A percentile compares a stretch with the other conserved stretches of the same genome.
These are phyloP conservation scores for Hygrophoropsis aurantiaca DNA, from an alignment of 768 basidiomycete genomes.

Conservation along the genomic window DNA sequence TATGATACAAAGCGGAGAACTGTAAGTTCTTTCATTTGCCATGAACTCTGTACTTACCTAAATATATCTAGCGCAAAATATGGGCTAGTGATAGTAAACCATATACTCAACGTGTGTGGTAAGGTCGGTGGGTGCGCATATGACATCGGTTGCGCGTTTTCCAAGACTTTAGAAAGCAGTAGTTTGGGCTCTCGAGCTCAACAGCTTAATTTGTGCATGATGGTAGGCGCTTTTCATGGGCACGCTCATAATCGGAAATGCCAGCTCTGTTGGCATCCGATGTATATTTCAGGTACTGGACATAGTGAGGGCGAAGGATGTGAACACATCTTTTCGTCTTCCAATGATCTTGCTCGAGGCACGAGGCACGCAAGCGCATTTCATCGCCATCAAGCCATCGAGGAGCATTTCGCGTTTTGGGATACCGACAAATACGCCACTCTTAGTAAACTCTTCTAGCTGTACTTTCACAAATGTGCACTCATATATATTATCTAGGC, in stretches of 20 bases:
- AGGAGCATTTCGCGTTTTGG: slow-evolving; percentile 18
- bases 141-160: slow-evolving; percentile 24
- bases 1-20: slow-evolving; percentile 11
- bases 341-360: slow-evolving; percentile 19
- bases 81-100: slow-evolving; percentile 14
- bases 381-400: slow-evolving; percentile 28
- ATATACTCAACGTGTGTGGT: slow-evolving; percentile 12
- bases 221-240: slow-evolving; percentile 1
- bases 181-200: slow-evolving; percentile 7
- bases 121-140: slow-evolving; percentile 15
- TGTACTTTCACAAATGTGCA: not conserved
- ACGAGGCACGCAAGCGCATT: slow-evolving; percentile 21
- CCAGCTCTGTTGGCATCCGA: slow-evolving; percentile 27
- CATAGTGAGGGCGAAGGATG: slow-evolving; percentile 26
- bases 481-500: not conserved
- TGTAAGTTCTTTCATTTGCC: not conserved
- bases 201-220: not conserved
- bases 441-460: slow-evolving; percentile 13
- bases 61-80: slow-evolving; percentile 13
- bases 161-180: slow-evolving; percentile 13
- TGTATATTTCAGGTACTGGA: slow-evolving; percentile 21
- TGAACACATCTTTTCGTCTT: slow-evolving; percentile 25
- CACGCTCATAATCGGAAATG: slow-evolving; percentile 27
- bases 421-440: slow-evolving; percentile 17
- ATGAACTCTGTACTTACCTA: not conserved